Percentiles rank a stretch among this genome's conserved stretches.
Conservation (phyloP, 768 basidiomycete species). For the Amanita exitialis region DNA sequence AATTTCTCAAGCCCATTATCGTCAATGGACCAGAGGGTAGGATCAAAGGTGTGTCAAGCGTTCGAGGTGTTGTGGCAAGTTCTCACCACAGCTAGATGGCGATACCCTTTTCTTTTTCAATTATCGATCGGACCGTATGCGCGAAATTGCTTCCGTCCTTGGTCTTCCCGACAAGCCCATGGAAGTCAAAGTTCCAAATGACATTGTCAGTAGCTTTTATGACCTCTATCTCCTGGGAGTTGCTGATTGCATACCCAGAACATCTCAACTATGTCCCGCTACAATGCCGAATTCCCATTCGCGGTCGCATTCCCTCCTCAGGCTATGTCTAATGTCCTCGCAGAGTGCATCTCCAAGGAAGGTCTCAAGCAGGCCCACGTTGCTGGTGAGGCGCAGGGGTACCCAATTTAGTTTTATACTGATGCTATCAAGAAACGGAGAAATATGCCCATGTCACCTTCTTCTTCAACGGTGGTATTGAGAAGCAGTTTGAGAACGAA, state of each 20-base stretch:
- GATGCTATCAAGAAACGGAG: constrained; percentile 57
- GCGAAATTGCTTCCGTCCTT: constrained; percentile 78
- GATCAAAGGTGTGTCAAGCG: constrained; percentile 53
- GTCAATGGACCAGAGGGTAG: constrained; percentile 70
- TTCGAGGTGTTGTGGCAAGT: neutral
- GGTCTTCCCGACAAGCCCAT: constrained; percentile 78
- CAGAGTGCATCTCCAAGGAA: constrained; percentile 79
- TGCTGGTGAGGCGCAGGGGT: constrained; percentile 24
- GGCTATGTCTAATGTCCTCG: constrained; percentile 88
- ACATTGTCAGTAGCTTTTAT: constrained; percentile 45
- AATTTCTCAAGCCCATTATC: constrained; percentile 94
- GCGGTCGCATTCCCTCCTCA: constrained; percentile 89
- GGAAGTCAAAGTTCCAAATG: constrained; percentile 71
- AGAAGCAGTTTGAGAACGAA: constrained; percentile 81
- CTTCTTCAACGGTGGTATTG: constrained; percentile 96
- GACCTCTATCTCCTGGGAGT: neutral
- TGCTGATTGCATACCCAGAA: constrained; percentile 28
- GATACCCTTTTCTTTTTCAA: constrained; percentile 97
- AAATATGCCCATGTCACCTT: constrained; percentile 98
- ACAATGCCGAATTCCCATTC: constrained; percentile 90
- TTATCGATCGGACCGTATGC: constrained; percentile 94
- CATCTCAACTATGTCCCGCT: constrained; percentile 90
- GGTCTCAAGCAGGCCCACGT: constrained; percentile 83
- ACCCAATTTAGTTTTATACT: neutral
- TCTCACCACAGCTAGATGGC: constrained; percentile 34